Conservation (phyloP, 768 basidiomycete species). For the Lentinula raphanica region DNA sequence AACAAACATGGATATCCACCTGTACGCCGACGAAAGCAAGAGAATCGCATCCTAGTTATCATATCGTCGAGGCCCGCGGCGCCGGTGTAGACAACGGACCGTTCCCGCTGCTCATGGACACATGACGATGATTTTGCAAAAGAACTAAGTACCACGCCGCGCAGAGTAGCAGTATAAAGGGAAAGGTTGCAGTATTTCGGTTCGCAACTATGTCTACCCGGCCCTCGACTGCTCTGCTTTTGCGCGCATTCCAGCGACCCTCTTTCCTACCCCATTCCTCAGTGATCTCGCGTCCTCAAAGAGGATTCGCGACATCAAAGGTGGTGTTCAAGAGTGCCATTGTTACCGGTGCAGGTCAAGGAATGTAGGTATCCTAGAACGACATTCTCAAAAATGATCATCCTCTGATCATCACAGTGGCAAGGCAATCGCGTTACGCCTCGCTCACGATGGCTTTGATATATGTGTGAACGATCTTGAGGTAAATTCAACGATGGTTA, state of each 20-base stretch:
- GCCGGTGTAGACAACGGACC: too few relatives aligned
- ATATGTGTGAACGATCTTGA: constrained; percentile 29
- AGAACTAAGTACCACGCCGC: too few relatives aligned
- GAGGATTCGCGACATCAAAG: neutral
- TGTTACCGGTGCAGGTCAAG: constrained; percentile 3
- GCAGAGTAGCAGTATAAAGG: too few relatives aligned
- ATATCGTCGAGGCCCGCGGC: too few relatives aligned
- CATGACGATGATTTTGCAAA: too few relatives aligned
- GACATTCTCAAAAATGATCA: neutral
- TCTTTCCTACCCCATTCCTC: neutral
- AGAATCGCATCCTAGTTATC: too few relatives aligned
- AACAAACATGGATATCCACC: too few relatives aligned
- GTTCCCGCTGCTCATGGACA: too few relatives aligned
- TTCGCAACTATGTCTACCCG: neutral
- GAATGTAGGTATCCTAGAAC: neutral
- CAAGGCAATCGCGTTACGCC: constrained; percentile 31
- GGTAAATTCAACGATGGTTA: constrained; percentile 16
- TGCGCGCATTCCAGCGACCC: neutral
- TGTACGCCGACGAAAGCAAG: too few relatives aligned
- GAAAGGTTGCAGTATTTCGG: too few relatives aligned
- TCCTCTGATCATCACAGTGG: constrained; percentile 12
- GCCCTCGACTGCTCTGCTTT: neutral
- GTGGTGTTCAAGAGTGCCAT: neutral
- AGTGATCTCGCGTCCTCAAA: neutral
- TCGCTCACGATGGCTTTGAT: constrained; percentile 33